Conservation (phyloP, 257 asterid species). For the Capsicum rhomboideum region DNA sequence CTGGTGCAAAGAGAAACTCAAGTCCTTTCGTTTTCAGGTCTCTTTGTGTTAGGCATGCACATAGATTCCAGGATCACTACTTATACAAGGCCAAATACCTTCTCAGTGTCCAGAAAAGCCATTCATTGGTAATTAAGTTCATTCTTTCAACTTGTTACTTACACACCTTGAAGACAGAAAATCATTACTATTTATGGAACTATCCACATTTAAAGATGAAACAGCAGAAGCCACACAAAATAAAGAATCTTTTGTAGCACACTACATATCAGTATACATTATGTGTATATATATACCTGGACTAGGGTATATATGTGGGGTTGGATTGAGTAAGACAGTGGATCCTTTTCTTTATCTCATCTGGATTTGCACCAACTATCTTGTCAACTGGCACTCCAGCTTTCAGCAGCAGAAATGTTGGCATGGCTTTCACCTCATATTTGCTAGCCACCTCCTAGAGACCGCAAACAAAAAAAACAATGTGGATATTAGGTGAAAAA, state of each 20-base stretch:
- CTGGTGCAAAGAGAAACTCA: not conserved
- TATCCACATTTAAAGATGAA: conserved; percentile 3
- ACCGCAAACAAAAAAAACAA: not conserved
- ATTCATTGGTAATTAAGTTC: not conserved
- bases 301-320: not conserved
- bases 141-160: not conserved
- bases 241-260: not conserved
- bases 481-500: not conserved
- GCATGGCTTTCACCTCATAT: conserved; percentile 39
- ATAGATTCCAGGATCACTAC: conserved; percentile 1
- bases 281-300: not conserved
- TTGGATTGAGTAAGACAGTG: not conserved
- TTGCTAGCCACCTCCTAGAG: conserved; percentile 28
- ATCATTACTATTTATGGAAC: not conserved
- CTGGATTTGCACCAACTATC: conserved; percentile 35
- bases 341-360: conserved; percentile 25
- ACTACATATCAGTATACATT: not conserved
- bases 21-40: not conserved
- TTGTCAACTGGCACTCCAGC: conserved; percentile 25
- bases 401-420: conserved; percentile 31
- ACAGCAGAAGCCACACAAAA: not conserved
- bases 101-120: not conserved
- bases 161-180: not conserved
- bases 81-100: not conserved
- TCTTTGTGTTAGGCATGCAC: not conserved